Conservation (phyloP, 306 rosid genomes). For the Mucuna pruriens region DNA sequence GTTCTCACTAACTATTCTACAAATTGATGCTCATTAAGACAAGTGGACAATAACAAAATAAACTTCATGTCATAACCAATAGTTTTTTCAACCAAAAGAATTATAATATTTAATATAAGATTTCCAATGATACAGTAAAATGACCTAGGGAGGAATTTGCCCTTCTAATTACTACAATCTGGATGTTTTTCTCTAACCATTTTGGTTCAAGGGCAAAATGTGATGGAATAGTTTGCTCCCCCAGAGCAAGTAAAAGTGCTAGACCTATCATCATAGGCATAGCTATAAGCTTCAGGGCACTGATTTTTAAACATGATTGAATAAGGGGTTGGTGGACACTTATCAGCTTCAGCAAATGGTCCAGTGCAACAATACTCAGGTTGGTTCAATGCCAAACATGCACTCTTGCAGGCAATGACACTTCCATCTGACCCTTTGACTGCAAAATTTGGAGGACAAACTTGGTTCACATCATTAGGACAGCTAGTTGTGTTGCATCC, state of each 20-base stretch:
- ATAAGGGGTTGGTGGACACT: slow-evolving; percentile 30
- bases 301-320: slow-evolving; percentile 43
- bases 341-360: slow-evolving; percentile 21
- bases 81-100: not conserved
- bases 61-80: not conserved
- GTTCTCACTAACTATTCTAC: not conserved
- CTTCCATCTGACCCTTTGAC: slow-evolving; percentile 42
- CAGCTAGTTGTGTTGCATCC: slow-evolving; percentile 31
- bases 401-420: slow-evolving; percentile 52
- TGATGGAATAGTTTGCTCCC: slow-evolving; percentile 38
- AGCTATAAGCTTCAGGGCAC: slow-evolving; percentile 54
- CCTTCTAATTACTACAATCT: not conserved
- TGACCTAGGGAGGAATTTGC: not conserved
- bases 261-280: slow-evolving; percentile 49
- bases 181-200: not conserved
- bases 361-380: slow-evolving; percentile 45
- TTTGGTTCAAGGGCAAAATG: slow-evolving; percentile 45
- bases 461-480: slow-evolving; percentile 30
- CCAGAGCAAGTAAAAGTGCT: slow-evolving; percentile 51
- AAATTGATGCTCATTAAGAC: not conserved
- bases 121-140: not conserved
- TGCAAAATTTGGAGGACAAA: slow-evolving; percentile 39
- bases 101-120: not conserved
- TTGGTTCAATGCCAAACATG: slow-evolving; percentile 44
- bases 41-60: not conserved